Evolutionary conservation across 305 asterid genomes (phyloP), one percentile per base, ranked within the genome.

Genomic region (Fraxinus paxiana): DNA sequence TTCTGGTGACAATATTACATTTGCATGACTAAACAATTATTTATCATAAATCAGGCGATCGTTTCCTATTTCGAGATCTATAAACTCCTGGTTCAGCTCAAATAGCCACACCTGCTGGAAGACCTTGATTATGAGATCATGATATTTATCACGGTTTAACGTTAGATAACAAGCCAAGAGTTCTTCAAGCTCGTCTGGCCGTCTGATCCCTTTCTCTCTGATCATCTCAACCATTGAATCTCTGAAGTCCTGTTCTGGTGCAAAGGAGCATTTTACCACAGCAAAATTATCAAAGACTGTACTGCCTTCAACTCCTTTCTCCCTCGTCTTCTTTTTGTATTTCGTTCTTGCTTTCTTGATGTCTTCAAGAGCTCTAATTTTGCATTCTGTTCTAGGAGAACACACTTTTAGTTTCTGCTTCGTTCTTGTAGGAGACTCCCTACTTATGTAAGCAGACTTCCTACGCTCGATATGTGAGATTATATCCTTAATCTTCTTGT

Each of bases 301-400:
- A 79, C 76, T 46, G 18, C 77, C 80, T 70, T 79, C 63, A 5
- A 22, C n/a, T 46, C 61, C 80, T 33, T 4, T 80, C 35, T 79
- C 77, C 72, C 70, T 79, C 22, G 10, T 75, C 73, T 74, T 88
- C 82, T 73, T 82, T 28, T 83, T 85, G 78, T 63, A 65, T 85
- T 78, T 84, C 83, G 26, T 86, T 77, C 89, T 88, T 43, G 86
- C 85, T 88, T 81, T 95, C 86, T 89, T 92, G 88, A 83, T 85
- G 75, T 89, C 91, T 77, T 89, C 88, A 2, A 89, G 85, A 46
- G 89, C 92, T 86, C 87, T 86, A 77, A 89, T 88, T 87, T 87
- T 90, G 94, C 90, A 80, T 59, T 92, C 97, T 80, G 87, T 82
- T 84, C 85, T 84, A 17, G 90, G 90, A 13, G 91, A 87, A 81